phyloP scores from a whole-genome alignment of 1,284 basidiomycete genomes.

The Leccinum solheimii region DNA sequence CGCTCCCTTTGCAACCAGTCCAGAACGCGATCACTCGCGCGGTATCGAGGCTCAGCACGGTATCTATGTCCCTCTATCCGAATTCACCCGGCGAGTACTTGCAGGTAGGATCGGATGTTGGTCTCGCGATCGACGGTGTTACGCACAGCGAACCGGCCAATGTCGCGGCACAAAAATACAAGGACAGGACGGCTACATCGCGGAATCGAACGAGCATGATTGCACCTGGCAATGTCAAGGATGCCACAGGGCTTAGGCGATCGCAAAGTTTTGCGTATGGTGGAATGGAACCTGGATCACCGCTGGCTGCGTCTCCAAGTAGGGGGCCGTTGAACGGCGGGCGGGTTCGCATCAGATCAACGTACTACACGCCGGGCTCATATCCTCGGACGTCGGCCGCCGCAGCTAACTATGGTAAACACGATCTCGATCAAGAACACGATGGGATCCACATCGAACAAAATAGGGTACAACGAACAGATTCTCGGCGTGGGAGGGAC shows the following conservation, averaged over 20 bases:
- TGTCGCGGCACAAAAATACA: constrained; percentile 36
- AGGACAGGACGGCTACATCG: constrained; percentile 35
- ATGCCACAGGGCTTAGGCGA: constrained; percentile 29
- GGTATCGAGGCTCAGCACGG: constrained; percentile 48
- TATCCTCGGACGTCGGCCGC: constrained; percentile 53
- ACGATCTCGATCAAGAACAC: constrained; percentile 33
- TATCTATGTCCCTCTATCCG: constrained; percentile 56
- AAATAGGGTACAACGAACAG: constrained; percentile 37
- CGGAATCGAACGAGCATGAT: constrained; percentile 39
- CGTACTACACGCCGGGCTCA: constrained; percentile 59
- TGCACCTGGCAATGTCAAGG: constrained; percentile 21
- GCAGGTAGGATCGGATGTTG: constrained; percentile 37
- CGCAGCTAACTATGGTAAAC: constrained; percentile 37
- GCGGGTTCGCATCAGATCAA: constrained; percentile 64
- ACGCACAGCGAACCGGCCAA: constrained; percentile 44
- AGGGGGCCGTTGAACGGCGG: constrained; percentile 41
- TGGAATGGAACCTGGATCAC: constrained; percentile 52
- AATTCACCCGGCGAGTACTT: constrained; percentile 40
- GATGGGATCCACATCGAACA: constrained; percentile 32
- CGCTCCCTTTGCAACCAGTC: constrained; percentile 36
- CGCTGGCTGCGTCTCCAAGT: constrained; percentile 25
- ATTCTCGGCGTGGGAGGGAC: constrained; percentile 48
- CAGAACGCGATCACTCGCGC: constrained; percentile 39
- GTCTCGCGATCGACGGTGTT: constrained; percentile 44
- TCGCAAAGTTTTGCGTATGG: constrained; percentile 53